Percentiles rank a stretch among this genome's conserved stretches.
These are phyloP conservation scores for Irpex sp. DNA, from an alignment of 1,284 basidiomycete genomes.

Conservation along the genomic window DNA sequence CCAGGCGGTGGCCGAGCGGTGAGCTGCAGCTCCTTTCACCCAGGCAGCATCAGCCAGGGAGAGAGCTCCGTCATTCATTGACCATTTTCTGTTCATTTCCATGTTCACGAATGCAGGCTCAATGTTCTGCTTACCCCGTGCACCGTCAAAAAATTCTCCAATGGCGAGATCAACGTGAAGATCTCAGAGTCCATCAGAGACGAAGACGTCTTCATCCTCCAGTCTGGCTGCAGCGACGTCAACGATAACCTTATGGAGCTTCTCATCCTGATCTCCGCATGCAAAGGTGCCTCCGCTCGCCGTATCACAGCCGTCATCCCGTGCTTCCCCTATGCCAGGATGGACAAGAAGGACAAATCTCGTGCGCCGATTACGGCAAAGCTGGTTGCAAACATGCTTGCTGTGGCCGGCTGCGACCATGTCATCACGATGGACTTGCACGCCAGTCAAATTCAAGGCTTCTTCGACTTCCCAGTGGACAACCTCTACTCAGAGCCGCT, in stretches of 20 bases:
- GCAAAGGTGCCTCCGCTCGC: slow-evolving; percentile 95
- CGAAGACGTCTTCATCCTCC: slow-evolving; percentile 97
- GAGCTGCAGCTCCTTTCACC: slow-evolving; percentile 53
- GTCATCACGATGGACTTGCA: slow-evolving; percentile 99
- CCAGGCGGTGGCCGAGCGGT: slow-evolving; percentile 92
- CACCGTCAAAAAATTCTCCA: slow-evolving; percentile 94
- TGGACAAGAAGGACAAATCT: slow-evolving; percentile 98
- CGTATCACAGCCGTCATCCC: slow-evolving; percentile 98
- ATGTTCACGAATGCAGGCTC: slow-evolving; percentile 53
- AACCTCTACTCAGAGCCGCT: slow-evolving; percentile 90
- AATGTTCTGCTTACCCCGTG: slow-evolving; percentile 88
- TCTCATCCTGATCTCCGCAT: slow-evolving; percentile 87
- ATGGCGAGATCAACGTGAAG: slow-evolving; percentile 91
- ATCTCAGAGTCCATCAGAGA: slow-evolving; percentile 94
- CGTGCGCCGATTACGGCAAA: slow-evolving; percentile 98
- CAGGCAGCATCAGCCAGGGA: slow-evolving; percentile 30
- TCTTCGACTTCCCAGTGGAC: slow-evolving; percentile 99
- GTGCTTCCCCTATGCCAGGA: slow-evolving; percentile 94
- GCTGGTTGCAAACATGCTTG: slow-evolving; percentile 96
- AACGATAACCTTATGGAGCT: slow-evolving; percentile 91
- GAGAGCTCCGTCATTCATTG: slow-evolving; percentile 1
- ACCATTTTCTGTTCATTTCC: slow-evolving; percentile 3
- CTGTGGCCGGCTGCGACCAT: slow-evolving; percentile 95
- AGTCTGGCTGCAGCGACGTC: slow-evolving; percentile 76
- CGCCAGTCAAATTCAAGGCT: slow-evolving; percentile 98